A percentile compares a stretch with the other conserved stretches of the same genome.
Evolutionary conservation across 257 asterid genomes (phyloP).

Genomic region (Petrea volubilis): DNA sequence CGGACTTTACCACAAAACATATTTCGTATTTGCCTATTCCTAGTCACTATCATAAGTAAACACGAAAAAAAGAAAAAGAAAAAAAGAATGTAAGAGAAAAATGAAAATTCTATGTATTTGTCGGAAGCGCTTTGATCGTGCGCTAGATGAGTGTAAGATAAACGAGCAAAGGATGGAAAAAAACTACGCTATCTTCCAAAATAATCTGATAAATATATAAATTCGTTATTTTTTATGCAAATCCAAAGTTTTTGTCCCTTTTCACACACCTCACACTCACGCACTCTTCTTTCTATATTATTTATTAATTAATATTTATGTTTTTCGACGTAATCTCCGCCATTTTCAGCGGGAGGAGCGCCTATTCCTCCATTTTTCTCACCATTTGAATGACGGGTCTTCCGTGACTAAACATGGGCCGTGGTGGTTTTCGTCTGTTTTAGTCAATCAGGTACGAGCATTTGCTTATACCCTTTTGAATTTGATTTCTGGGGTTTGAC

Average conservation of each 20-base stretch:
- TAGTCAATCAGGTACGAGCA: slow-evolving; percentile 15
- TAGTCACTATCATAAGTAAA: slow-evolving; percentile 10
- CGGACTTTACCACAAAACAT: slow-evolving; percentile 19
- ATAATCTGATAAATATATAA: neutral
- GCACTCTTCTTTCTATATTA: neutral
- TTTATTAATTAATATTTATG: neutral
- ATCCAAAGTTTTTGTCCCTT: slow-evolving; percentile 34
- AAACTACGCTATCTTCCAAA: slow-evolving; percentile 11
- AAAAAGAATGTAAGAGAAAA: neutral
- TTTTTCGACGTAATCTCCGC: slow-evolving; percentile 37
- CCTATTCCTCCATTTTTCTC: slow-evolving; percentile 7
- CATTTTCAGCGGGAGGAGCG: slow-evolving; percentile 38
- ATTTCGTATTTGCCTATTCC: neutral
- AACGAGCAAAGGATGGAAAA: neutral
- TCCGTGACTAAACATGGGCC: slow-evolving; percentile 5
- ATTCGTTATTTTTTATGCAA: slow-evolving; percentile 54
- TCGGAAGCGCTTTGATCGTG: slow-evolving; percentile 12
- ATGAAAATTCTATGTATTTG: slow-evolving; percentile 7
- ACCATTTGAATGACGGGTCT: slow-evolving; percentile 21
- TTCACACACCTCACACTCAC: slow-evolving; percentile 15
- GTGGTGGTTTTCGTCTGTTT: slow-evolving; percentile 1
- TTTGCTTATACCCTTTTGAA: neutral
- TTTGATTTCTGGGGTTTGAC: neutral
- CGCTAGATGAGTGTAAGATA: slow-evolving; percentile 13
- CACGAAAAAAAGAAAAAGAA: neutral